Evolutionary conservation across 108 stramenopile species (phyloP).

Genomic region (Cyclostephanos tholiformis): DNA sequence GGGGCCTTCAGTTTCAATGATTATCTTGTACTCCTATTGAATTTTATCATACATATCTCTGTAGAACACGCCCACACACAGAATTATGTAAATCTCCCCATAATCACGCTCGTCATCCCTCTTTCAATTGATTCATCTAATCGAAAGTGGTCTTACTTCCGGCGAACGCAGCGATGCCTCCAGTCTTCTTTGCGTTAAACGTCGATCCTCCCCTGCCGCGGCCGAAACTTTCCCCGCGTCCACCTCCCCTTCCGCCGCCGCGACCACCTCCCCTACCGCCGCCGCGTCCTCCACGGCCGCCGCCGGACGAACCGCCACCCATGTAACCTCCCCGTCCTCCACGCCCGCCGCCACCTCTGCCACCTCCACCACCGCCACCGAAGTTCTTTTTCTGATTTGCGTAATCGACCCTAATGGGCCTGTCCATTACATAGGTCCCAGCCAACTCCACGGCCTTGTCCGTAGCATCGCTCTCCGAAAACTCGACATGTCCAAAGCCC

Average conservation of each 20-base stretch:
- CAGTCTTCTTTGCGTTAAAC: slow-evolving; percentile 66
- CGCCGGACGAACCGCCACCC: slow-evolving; percentile 70
- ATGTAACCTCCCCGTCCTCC: slow-evolving; percentile 64
- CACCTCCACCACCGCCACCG: slow-evolving; percentile 58
- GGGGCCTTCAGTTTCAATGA: no score
- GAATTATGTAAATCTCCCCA: not conserved
- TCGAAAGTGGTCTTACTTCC: slow-evolving; percentile 96
- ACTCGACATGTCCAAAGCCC: slow-evolving; percentile 97
- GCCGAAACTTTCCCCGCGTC: slow-evolving; percentile 33
- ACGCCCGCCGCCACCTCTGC: slow-evolving; percentile 72
- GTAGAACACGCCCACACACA: no score
- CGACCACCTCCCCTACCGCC: slow-evolving; percentile 56
- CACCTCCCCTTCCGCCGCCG: slow-evolving; percentile 60
- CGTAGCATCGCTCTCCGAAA: slow-evolving; percentile 83
- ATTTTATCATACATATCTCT: no score
- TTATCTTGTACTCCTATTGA: no score
- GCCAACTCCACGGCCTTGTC: slow-evolving; percentile 89
- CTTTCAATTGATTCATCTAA: no score
- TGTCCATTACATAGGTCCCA: slow-evolving; percentile 85
- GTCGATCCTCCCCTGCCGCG: slow-evolving; percentile 44
- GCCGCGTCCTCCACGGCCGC: slow-evolving; percentile 73
- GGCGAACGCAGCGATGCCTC: slow-evolving; percentile 77
- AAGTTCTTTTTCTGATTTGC: slow-evolving; percentile 72
- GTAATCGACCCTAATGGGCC: slow-evolving; percentile 91
- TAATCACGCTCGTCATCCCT: not conserved